A percentile compares a stretch with the other conserved stretches of the same genome.
Evolutionary conservation across 192 early-diverging fungal species (phyloP).

Genomic region (Haplosporangium gracile): DNA sequence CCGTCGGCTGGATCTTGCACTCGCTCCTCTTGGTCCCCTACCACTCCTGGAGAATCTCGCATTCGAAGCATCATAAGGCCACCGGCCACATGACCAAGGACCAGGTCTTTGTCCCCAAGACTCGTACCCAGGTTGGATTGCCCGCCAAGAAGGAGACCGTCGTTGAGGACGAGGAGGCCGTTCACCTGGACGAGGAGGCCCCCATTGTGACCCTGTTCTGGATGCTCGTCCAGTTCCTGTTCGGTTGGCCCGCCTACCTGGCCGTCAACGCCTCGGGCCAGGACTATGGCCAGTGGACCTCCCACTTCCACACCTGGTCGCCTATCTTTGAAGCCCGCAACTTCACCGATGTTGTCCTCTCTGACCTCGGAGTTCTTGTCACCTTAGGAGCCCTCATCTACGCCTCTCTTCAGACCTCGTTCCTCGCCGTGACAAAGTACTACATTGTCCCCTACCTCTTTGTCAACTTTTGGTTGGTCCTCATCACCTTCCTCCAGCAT

Average conservation of each 20-base stretch:
- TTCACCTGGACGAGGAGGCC: conserved; percentile 72
- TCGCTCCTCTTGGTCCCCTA: conserved; percentile 91
- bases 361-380: conserved; percentile 80
- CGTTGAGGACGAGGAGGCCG: conserved; percentile 60
- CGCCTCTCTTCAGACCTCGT: conserved; percentile 64
- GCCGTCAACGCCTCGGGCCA: conserved; percentile 85
- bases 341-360: conserved; percentile 75
- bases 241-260: conserved; percentile 95
- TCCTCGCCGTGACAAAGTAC: conserved; percentile 78
- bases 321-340: conserved; percentile 86
- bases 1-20: conserved; percentile 92
- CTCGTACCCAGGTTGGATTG: conserved; percentile 71
- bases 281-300: conserved; percentile 77
- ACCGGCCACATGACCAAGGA: conserved; percentile 92
- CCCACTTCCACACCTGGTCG: conserved; percentile 89
- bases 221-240: conserved; percentile 76
- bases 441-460: conserved; percentile 93
- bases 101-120: conserved; percentile 94
- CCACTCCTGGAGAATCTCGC: conserved; percentile 93
- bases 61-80: conserved; percentile 94
- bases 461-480: conserved; percentile 97
- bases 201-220: conserved; percentile 77
- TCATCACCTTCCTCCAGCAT: conserved; percentile 97
- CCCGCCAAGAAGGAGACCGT: conserved; percentile 54
- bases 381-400: conserved; percentile 67